A percentile compares a stretch with the other conserved stretches of the same genome.
phyloP scores from a whole-genome alignment of 148 eudicot genomes.

The Chenopodium album region DNA sequence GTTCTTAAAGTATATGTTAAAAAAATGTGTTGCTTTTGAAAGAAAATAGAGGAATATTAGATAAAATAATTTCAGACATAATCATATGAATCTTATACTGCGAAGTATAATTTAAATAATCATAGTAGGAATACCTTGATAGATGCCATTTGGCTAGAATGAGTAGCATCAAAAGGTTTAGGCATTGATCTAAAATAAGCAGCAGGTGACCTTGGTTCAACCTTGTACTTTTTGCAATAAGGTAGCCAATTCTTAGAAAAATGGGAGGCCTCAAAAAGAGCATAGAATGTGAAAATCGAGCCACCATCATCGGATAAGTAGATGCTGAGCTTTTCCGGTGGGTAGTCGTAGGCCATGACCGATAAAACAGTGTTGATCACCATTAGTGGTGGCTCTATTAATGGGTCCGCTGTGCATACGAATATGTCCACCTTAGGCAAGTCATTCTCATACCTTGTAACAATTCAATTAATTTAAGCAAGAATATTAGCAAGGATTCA shows the following conservation, averaged over 20 bases:
- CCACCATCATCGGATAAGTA: slow-evolving; percentile 85
- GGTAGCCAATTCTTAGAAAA: slow-evolving; percentile 75
- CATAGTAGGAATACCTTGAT: slow-evolving; percentile 43
- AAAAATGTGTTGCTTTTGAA: too few species aligned
- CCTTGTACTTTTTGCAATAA: slow-evolving; percentile 52
- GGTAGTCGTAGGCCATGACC: slow-evolving; percentile 70
- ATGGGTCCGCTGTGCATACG: slow-evolving; percentile 69
- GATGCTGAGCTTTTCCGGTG: slow-evolving; percentile 51
- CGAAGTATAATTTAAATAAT: too few species aligned
- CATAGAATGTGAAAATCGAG: slow-evolving; percentile 65
- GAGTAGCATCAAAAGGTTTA: slow-evolving; percentile 14
- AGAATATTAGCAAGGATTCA: neutral
- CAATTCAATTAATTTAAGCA: neutral
- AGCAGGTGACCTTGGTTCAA: slow-evolving; percentile 68
- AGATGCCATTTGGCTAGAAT: slow-evolving; percentile 32
- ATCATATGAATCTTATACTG: too few species aligned
- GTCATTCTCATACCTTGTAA: slow-evolving; percentile 42
- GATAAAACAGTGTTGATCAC: slow-evolving; percentile 74
- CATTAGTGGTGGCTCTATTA: slow-evolving; percentile 63
- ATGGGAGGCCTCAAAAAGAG: slow-evolving; percentile 63
- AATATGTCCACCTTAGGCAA: slow-evolving; percentile 62
- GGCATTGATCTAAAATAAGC: slow-evolving; percentile 51
- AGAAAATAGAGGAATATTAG: too few species aligned
- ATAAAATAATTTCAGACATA: too few species aligned
- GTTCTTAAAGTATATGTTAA: too few species aligned